A percentile compares a stretch with the other conserved stretches of the same genome.
Conservation (phyloP, 164 flowering plant genomes). For the Nymphaea colorata region DNA sequence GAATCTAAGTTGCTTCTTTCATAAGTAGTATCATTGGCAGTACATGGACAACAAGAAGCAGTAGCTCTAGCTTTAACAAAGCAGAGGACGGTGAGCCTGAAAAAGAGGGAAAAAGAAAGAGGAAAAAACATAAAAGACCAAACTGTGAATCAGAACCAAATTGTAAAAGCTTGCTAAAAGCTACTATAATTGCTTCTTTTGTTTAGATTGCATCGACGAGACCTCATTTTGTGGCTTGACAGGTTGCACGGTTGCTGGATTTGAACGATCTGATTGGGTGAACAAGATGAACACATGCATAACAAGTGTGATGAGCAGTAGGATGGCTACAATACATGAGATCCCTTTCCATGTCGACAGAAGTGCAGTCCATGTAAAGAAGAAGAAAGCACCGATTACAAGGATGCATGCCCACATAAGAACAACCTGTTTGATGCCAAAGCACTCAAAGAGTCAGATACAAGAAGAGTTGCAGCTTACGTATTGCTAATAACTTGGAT, state of each 20-base stretch:
- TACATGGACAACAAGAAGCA: neutral
- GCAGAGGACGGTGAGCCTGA: neutral
- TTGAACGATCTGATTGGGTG: conserved; percentile 56
- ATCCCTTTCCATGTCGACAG: conserved; percentile 59
- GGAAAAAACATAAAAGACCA: neutral
- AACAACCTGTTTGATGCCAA: conserved; percentile 30
- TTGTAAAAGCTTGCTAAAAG: too few relatives aligned
- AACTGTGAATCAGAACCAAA: too few relatives aligned
- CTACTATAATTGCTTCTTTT: conserved; percentile 6
- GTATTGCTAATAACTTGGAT: too few relatives aligned
- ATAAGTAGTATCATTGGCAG: neutral
- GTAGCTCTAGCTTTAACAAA: neutral
- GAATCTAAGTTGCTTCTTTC: too few relatives aligned
- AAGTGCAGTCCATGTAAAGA: conserved; percentile 33
- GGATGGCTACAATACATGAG: conserved; percentile 23
- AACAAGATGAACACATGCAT: conserved; percentile 60
- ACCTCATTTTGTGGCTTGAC: conserved; percentile 10
- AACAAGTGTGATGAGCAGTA: conserved; percentile 35
- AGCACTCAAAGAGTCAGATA: neutral
- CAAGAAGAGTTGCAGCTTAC: neutral
- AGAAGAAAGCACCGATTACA: conserved; percentile 17
- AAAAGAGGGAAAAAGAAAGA: neutral
- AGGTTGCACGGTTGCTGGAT: conserved; percentile 20
- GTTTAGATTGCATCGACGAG: conserved; percentile 14
- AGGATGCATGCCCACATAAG: conserved; percentile 40